These are phyloP conservation scores for Bipolaris zeicola DNA, from an alignment of 2,329 filamentous ascomycete genomes.

Conservation along the genomic window DNA sequence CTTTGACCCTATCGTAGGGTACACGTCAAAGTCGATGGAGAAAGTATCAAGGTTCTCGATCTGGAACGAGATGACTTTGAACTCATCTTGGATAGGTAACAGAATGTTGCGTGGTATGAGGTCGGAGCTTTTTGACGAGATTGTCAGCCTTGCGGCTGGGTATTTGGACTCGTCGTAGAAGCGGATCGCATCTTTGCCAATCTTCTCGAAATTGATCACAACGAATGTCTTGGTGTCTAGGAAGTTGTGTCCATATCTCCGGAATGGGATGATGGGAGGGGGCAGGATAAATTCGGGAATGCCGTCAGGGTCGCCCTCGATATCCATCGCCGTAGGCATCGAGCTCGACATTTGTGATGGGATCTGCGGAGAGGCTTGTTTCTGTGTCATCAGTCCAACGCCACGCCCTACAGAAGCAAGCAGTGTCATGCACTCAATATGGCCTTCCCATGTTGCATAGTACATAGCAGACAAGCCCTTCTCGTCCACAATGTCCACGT, in stretches of 20 bases:
- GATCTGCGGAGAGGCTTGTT: constrained; percentile 51
- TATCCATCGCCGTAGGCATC: constrained; percentile 53
- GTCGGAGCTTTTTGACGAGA: constrained; percentile 95
- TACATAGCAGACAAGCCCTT: constrained; percentile 95
- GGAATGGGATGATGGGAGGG: constrained; percentile 91
- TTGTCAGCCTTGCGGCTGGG: constrained; percentile 89
- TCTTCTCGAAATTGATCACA: constrained; percentile 84
- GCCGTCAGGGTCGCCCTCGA: constrained; percentile 78
- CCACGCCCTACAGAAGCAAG: constrained; percentile 63
- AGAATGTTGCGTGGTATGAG: constrained; percentile 96
- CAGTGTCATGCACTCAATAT: constrained; percentile 90
- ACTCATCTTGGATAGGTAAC: constrained; percentile 94
- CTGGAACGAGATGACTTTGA: constrained; percentile 91
- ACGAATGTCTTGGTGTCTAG: constrained; percentile 96
- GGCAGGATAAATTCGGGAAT: constrained; percentile 92
- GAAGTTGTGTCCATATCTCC: constrained; percentile 97
- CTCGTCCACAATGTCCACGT: constrained; percentile 83
- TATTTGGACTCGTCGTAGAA: constrained; percentile 99
- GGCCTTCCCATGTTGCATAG: constrained; percentile 97
- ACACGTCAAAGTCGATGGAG: constrained; percentile 95
- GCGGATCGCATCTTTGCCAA: constrained; percentile 74
- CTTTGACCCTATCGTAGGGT: constrained; percentile 95
- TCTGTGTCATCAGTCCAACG: constrained; percentile 41
- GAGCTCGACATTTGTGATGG: constrained; percentile 45
- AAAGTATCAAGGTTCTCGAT: constrained; percentile 93